These are phyloP conservation scores for Acorus gramineus DNA, from an alignment of 106 monocot species.

Conservation along the genomic window DNA sequence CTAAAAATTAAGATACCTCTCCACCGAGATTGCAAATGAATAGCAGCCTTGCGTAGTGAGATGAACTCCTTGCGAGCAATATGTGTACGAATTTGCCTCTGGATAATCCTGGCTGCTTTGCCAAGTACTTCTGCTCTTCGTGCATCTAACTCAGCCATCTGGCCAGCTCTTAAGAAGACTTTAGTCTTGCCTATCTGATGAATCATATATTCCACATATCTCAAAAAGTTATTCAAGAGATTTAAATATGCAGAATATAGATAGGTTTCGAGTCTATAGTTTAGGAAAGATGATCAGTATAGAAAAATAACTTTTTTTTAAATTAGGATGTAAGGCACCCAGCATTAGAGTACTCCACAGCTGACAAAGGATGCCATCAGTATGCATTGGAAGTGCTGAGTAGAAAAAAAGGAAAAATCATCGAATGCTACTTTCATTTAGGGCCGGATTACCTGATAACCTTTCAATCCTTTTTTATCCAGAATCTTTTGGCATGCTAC, in stretches of 20 bases:
- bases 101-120: constrained; percentile 44
- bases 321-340: too few species aligned
- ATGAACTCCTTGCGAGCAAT: constrained; percentile 34
- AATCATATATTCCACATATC: neutral
- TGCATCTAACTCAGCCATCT: constrained; percentile 30
- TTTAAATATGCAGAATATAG: too few species aligned
- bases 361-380: too few species aligned
- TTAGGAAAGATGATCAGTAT: too few species aligned
- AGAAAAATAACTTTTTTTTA: too few species aligned
- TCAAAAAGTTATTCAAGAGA: too few species aligned
- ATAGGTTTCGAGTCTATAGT: too few species aligned
- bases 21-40: constrained; percentile 33
- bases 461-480: constrained; percentile 20
- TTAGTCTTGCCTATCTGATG: constrained; percentile 7
- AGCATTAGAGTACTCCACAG: too few species aligned
- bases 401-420: neutral
- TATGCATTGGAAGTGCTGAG: too few species aligned
- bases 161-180: constrained; percentile 7
- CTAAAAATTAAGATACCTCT: constrained; percentile 26
- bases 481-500: constrained; percentile 10
- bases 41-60: constrained; percentile 23
- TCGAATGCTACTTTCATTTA: neutral
- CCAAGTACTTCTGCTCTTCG: constrained; percentile 33
- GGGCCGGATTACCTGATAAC: constrained; percentile 31
- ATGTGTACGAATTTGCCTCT: constrained; percentile 38